phyloP scores from a whole-genome alignment of 306 rosid species.

The Cucurbita pepo region DNA sequence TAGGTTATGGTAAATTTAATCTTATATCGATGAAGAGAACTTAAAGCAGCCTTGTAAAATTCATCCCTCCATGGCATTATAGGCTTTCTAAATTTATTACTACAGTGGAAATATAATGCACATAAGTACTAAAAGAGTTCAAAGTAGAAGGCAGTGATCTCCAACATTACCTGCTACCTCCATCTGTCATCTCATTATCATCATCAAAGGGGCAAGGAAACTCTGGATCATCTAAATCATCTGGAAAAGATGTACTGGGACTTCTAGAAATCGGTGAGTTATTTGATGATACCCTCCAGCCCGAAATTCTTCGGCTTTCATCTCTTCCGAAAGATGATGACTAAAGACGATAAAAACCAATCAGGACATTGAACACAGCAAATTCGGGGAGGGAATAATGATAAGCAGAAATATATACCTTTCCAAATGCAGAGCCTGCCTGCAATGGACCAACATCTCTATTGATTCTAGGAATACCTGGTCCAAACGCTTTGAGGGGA shows the following conservation, averaged over 20 bases:
- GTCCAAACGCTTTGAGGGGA: conserved; percentile 7
- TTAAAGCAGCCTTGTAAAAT: neutral
- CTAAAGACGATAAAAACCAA: conserved; percentile 23
- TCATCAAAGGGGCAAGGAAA: conserved; percentile 60
- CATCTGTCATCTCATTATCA: conserved; percentile 53
- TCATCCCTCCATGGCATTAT: neutral
- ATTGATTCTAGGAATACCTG: neutral
- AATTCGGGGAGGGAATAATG: neutral
- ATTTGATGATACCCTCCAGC: conserved; percentile 32
- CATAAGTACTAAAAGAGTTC: neutral
- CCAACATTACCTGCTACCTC: conserved; percentile 69
- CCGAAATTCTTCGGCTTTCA: conserved; percentile 36
- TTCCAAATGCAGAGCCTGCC: conserved; percentile 34
- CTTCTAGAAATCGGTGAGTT: conserved; percentile 52
- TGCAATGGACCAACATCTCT: conserved; percentile 23
- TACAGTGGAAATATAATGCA: neutral
- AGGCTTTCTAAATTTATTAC: neutral
- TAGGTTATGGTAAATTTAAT: neutral
- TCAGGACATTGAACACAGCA: conserved; percentile 2
- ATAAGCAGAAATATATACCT: conserved; percentile 40
- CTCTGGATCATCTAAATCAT: conserved; percentile 45
- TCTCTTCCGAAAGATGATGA: conserved; percentile 41
- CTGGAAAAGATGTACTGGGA: conserved; percentile 69
- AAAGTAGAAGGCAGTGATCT: neutral
- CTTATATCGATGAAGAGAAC: neutral